Base-by-base conservation (phyloP, 225 moss, liverwort and hornwort genomes). In the Climacium dendroides region DNA sequence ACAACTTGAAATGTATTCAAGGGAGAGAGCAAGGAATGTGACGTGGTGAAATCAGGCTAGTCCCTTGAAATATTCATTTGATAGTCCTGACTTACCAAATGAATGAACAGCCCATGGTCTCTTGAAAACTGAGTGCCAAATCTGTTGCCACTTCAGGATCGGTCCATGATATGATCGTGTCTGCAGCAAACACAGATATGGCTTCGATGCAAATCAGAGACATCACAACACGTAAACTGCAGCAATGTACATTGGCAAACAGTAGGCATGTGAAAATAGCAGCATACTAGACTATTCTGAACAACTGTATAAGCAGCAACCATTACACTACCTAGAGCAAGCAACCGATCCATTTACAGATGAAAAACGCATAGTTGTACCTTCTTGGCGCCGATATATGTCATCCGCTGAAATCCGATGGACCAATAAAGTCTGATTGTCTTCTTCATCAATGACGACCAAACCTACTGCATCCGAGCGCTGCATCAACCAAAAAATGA, bases 121-220 rank as follows among this genome's bases (percentile, higher is more conserved):
- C 99, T 87, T 99, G 99, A 76, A 99, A 99, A 91, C 99, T 99
- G 82, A 99, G 96, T 74, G 99, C 99, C 94, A 99, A 90, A 90
- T 99, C 99, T 86, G 99, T 99, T 59, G 99, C 99, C 87, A 97
- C 99, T 91, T 99, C 97, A 77, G 99, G 99, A 91, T 99, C 99
- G 78, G 96, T 99, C 99, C 99, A 99, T 92, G 99, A 99, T 85
- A 99, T 97, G 66, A 99, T 99, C 32, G 99, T 99, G 85, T 99
- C 99, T 99, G 86, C 47, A 93, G 74, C 67, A 89, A 83, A 43
- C 85, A 75, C 57, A 78, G 3, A 39, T 39, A 91, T 43, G 43
- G 66, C 58, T 41, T 58, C 5, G 19, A 74, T 82, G 72, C 17
- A 39, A 74, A 85, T 89, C 47, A 89, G 67, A 85, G 88, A 86